Evolutionary conservation across 2,329 filamentous ascomycete genomes (phyloP), one percentile per base, ranked within the genome.

Genomic region (Cladophialophora yegresii): DNA sequence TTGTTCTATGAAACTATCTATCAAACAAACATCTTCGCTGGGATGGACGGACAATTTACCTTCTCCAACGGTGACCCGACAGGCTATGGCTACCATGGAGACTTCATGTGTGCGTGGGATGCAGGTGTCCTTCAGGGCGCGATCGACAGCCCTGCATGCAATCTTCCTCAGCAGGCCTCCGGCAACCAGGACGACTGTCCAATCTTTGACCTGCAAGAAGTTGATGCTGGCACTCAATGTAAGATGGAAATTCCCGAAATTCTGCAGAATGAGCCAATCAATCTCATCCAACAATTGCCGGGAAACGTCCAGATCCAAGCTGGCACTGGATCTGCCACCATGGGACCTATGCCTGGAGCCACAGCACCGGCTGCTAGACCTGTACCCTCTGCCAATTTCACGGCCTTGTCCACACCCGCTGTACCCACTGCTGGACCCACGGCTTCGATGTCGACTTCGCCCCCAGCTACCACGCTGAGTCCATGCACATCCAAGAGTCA

Each of bases 1-100:
- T 82, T 97, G 54, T 89, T 96, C 76, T 96, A 84, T 75, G 92
- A 97, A 80, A 91, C 89, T 36, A 96, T 96, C 75, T 96, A 87
- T 85, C 80, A 88, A 73, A 95, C 91, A 8, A 77, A 84, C 56
- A 81, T 81, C 1, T 96, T 90, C 76, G 79, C 78, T 30, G 83
- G 83, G 62, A 77, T 83, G 23, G 78, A 83, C 7, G 91, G 92
- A 58, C 77, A 86, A 69, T 96, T 96, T 72, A 82, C 92, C 56
- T 78, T 96, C 57, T 81, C 91, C 53, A 80, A 79, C 60, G 79
- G 81, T 40, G 82, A 83, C 66, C 75, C 77, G 9, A 83, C 80
- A 2, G 82, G 83, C 6, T 83, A 80, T 64, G 81, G 82, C 3
- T 82, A 83, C 70, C 83, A 85, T 67, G 83, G 79, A 9, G 83